These are phyloP conservation scores for Suillus discolor DNA, from an alignment of 768 basidiomycete genomes.

Conservation along the genomic window DNA sequence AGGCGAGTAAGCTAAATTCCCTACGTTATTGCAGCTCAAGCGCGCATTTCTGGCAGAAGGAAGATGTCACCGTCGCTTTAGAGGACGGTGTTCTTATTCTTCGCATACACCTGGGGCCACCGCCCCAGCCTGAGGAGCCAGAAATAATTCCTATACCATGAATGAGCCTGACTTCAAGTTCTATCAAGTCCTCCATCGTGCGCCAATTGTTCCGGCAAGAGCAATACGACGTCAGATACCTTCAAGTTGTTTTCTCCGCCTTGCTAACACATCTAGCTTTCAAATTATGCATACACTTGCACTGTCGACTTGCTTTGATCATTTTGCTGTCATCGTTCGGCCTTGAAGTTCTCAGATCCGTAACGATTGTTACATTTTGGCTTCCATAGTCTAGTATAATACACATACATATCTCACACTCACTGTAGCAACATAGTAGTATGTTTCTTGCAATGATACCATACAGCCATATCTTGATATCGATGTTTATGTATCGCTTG, in stretches of 20 bases:
- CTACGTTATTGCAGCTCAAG: slow-evolving; percentile 1
- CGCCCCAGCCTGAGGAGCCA: slow-evolving; percentile 42
- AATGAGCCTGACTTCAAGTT: slow-evolving; percentile 27
- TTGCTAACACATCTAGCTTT: slow-evolving; percentile 5
- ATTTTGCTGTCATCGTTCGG: not conserved
- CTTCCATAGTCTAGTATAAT: slow-evolving; percentile 6
- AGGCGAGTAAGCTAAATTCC: slow-evolving; percentile 43
- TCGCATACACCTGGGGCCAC: slow-evolving; percentile 52
- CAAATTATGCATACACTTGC: not conserved
- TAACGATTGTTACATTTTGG: not conserved
- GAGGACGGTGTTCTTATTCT: slow-evolving; percentile 63
- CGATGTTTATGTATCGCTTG: not conserved
- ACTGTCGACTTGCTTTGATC: slow-evolving; percentile 3
- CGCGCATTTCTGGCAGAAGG: slow-evolving; percentile 38
- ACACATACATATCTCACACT: not conserved
- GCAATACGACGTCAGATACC: slow-evolving; percentile 1
- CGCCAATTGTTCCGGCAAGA: slow-evolving; percentile 9
- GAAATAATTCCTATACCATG: slow-evolving; percentile 54
- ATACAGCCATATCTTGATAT: not conserved
- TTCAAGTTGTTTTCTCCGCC: not conserved
- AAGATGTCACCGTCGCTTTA: slow-evolving; percentile 57
- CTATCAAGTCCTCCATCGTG: not conserved
- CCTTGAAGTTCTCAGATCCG: not conserved
- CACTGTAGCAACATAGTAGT: not conserved
- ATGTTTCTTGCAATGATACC: not conserved